Percentiles rank a stretch among this genome's conserved stretches.
Conservation (phyloP, 306 rosid genomes). For the Lagenaria siceraria region DNA sequence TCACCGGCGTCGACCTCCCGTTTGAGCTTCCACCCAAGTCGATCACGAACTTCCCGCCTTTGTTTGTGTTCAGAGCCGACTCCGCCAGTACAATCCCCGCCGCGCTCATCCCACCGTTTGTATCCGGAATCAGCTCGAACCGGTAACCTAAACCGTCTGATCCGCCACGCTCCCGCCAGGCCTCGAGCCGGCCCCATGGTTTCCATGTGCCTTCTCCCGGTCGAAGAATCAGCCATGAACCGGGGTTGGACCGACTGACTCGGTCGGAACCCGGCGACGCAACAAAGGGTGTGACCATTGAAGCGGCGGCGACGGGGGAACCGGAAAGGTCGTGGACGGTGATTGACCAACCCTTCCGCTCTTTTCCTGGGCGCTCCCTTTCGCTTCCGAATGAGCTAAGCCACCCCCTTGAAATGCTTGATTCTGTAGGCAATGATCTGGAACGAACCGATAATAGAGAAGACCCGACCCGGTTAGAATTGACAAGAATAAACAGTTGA, state of each 20-base stretch:
- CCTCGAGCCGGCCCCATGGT: constrained; percentile 64
- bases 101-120: constrained; percentile 38
- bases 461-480: neutral
- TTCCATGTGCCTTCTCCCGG: constrained; percentile 62
- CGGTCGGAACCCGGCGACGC: constrained; percentile 64
- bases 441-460: neutral
- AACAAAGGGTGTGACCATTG: constrained; percentile 64
- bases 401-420: constrained; percentile 37
- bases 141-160: constrained; percentile 55
- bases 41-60: constrained; percentile 43
- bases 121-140: constrained; percentile 52
- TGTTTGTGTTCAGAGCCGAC: constrained; percentile 39
- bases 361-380: constrained; percentile 56
- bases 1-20: constrained; percentile 24
- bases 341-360: constrained; percentile 64
- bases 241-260: constrained; percentile 62
- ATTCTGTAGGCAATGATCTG: constrained; percentile 48
- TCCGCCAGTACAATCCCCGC: constrained; percentile 57
- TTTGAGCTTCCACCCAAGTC: constrained; percentile 27
- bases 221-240: constrained; percentile 62
- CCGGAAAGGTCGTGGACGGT: constrained; percentile 70
- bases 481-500: neutral
- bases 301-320: constrained; percentile 60
- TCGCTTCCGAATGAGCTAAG: constrained; percentile 59
- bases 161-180: constrained; percentile 69